Percentiles rank a stretch among this genome's conserved stretches.
Evolutionary conservation across 495 filamentous ascomycete genomes (phyloP).

Genomic region (Neurospora sp.): DNA sequence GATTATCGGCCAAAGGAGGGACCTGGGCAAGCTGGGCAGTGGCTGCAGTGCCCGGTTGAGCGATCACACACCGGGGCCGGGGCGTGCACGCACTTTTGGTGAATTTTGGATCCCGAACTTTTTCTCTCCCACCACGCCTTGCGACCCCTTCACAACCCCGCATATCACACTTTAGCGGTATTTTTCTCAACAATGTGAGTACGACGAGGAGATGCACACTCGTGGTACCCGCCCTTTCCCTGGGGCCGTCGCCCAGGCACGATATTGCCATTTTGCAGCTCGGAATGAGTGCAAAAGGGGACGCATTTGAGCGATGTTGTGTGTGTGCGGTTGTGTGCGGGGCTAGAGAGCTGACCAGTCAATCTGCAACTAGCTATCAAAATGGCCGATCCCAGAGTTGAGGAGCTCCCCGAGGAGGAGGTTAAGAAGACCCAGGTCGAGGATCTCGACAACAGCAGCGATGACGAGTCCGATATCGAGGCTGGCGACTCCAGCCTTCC

Average conservation of each 20-base stretch:
- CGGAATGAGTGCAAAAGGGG: not conserved
- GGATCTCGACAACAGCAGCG: conserved; percentile 58
- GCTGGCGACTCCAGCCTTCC: conserved; percentile 65
- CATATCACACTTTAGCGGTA: conserved; percentile 19
- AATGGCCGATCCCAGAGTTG: conserved; percentile 96
- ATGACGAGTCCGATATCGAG: conserved; percentile 62
- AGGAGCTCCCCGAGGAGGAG: conserved; percentile 91
- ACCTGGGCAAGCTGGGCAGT: not conserved
- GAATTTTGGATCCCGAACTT: conserved; percentile 24
- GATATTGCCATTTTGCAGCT: conserved; percentile 1
- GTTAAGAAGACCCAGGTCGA: conserved; percentile 73
- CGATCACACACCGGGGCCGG: not conserved
- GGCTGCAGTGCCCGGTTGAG: not conserved
- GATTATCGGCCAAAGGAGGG: not conserved
- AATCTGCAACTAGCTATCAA: conserved; percentile 15
- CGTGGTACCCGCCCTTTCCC: not conserved
- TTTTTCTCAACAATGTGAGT: conserved; percentile 24
- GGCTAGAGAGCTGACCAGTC: conserved; percentile 16
- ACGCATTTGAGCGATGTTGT: not conserved
- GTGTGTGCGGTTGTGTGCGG: conserved; percentile 11
- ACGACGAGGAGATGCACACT: not conserved
- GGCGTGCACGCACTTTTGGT: not conserved
- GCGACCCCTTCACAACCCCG: conserved; percentile 17
- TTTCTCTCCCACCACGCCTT: conserved; percentile 22
- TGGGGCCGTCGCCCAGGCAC: not conserved